These are phyloP conservation scores for Cerioporus squamosus DNA, from an alignment of 1,284 basidiomycete species.

Conservation along the genomic window DNA sequence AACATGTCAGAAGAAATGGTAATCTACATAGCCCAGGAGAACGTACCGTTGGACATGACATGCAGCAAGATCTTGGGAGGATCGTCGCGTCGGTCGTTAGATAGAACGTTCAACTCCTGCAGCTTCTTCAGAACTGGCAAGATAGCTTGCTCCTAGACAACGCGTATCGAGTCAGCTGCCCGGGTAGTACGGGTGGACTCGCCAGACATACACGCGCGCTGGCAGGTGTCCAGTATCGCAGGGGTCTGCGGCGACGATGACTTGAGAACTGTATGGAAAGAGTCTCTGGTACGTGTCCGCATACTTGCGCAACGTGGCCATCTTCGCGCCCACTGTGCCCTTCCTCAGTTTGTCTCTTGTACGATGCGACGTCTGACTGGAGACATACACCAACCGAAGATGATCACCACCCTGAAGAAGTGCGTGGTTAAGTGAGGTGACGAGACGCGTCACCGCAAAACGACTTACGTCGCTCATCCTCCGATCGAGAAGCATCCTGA, in stretches of 20 bases:
- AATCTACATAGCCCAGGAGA: no score
- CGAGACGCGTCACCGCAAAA: no score
- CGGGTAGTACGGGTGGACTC: no score
- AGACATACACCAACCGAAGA: slow-evolving; percentile 15
- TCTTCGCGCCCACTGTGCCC: slow-evolving; percentile 14
- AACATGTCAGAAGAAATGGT: background rate
- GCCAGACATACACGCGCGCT: background rate
- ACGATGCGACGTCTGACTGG: background rate
- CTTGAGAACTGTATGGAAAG: slow-evolving; percentile 13
- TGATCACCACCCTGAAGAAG: slow-evolving; percentile 5
- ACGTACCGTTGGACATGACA: slow-evolving; percentile 16
- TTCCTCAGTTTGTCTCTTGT: background rate
- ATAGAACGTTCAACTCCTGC: background rate
- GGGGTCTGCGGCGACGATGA: slow-evolving; percentile 9
- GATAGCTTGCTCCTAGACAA: background rate
- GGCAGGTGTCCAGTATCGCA: slow-evolving; percentile 12
- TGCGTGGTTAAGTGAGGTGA: no score
- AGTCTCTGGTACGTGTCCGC: slow-evolving; percentile 7
- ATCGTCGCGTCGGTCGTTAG: background rate
- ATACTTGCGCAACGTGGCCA: slow-evolving; percentile 8
- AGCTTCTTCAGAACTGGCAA: slow-evolving; percentile 1
- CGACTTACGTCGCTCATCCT: slow-evolving; percentile 5
- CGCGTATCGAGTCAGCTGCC: background rate
- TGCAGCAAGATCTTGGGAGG: slow-evolving; percentile 11
- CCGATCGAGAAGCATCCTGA: background rate